Evolutionary conservation across 495 filamentous ascomycete genomes (phyloP).

Genomic region (Penicillium ucsense): DNA sequence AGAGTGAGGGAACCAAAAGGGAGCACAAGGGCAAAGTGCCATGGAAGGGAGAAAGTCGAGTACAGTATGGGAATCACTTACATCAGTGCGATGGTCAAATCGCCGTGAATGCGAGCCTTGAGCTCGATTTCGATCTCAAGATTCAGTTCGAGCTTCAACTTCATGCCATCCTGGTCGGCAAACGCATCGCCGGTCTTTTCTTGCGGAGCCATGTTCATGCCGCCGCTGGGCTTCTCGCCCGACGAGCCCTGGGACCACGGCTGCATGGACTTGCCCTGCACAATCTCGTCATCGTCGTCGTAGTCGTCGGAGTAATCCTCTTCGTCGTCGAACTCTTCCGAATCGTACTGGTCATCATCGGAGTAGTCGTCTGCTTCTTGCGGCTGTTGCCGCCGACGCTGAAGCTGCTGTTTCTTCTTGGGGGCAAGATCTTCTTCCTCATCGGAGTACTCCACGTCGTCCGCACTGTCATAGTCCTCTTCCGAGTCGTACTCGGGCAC

Average conservation of each 20-base stretch:
- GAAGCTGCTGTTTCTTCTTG: conserved; percentile 23
- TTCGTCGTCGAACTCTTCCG: conserved; percentile 36
- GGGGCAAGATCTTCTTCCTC: conserved; percentile 14
- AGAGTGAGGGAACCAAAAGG: background rate
- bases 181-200: conserved; percentile 16
- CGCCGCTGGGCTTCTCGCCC: conserved; percentile 13
- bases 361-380: conserved; percentile 30
- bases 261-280: conserved; percentile 30
- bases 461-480: conserved; percentile 30
- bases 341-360: conserved; percentile 41
- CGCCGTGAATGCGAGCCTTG: conserved; percentile 85
- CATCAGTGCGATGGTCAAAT: conserved; percentile 77
- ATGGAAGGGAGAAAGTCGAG: too few species aligned
- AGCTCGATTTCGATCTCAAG: conserved; percentile 80
- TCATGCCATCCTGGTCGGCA: conserved; percentile 44
- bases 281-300: conserved; percentile 5
- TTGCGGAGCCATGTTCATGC: conserved; percentile 21
- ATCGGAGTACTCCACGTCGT: conserved; percentile 21
- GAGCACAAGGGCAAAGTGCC: too few species aligned
- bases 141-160: conserved; percentile 73
- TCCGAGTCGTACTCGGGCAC: conserved; percentile 29
- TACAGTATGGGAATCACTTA: conserved; percentile 38
- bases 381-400: conserved; percentile 9
- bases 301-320: conserved; percentile 18
- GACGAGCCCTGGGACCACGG: conserved; percentile 18